Evolutionary conservation across 1,139 yeast species (phyloP).

Genomic region (Magnusiomyces paraingens): DNA sequence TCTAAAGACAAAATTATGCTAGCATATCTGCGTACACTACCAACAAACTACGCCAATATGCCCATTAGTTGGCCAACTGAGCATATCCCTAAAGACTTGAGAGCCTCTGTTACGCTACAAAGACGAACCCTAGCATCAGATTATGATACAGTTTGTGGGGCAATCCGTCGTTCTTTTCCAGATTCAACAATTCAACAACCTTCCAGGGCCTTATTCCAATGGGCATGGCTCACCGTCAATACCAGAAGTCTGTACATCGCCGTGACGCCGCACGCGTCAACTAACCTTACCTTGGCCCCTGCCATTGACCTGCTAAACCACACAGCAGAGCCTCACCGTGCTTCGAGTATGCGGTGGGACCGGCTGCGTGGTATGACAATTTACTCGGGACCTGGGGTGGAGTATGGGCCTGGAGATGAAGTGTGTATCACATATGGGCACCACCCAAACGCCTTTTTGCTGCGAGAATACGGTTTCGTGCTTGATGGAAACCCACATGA

Average conservation of each 20-base stretch:
- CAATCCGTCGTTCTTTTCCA: neutral
- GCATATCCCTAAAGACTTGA: conserved; percentile 1
- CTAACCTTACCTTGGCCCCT: conserved; percentile 87
- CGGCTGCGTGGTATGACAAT: conserved; percentile 15
- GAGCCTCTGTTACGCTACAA: conserved; percentile 7
- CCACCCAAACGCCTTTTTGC: conserved; percentile 71
- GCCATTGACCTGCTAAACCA: conserved; percentile 86
- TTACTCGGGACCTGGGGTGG: conserved; percentile 12
- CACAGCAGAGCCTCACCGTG: conserved; percentile 36
- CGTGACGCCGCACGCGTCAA: conserved; percentile 39
- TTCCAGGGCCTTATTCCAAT: conserved; percentile 31
- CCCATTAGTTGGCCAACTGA: conserved; percentile 11
- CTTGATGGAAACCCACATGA: conserved; percentile 58
- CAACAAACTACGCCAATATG: conserved; percentile 9
- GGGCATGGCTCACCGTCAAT: conserved; percentile 84
- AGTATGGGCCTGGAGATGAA: conserved; percentile 47
- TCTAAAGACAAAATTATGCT: conserved; percentile 4
- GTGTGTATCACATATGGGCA: conserved; percentile 77
- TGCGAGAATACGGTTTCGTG: conserved; percentile 83
- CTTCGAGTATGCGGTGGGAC: conserved; percentile 11
- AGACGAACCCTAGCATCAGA: conserved; percentile 4
- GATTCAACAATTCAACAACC: neutral
- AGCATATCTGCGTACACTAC: conserved; percentile 10
- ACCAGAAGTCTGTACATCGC: conserved; percentile 83
- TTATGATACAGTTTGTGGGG: neutral